These are phyloP conservation scores for Agaricus blazei DNA, from an alignment of 768 basidiomycete species.

Conservation along the genomic window DNA sequence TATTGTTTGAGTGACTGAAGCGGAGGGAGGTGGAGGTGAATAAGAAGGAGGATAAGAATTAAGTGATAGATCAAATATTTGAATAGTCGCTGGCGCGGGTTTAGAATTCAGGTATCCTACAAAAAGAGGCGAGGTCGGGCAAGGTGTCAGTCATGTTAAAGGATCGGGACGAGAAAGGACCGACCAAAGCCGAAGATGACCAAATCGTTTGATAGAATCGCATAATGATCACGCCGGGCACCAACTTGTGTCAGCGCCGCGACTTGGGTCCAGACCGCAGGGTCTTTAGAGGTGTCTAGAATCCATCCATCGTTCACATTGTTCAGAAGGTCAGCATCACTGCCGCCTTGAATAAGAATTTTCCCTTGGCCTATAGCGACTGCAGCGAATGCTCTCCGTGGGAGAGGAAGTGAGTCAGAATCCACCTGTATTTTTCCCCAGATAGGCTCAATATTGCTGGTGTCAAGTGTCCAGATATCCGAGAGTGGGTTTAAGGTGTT, in stretches of 20 bases:
- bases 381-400: constrained; percentile 63
- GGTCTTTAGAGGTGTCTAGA: constrained; percentile 48
- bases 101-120: constrained; percentile 43
- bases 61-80: constrained; percentile 45
- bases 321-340: constrained; percentile 48
- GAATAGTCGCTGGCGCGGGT: constrained; percentile 51
- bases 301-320: constrained; percentile 69
- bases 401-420: constrained; percentile 37
- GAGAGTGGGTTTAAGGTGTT: constrained; percentile 48
- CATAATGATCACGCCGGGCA: constrained; percentile 69
- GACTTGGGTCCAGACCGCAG: constrained; percentile 57
- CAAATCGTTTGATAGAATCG: constrained; percentile 50
- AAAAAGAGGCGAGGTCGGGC: not conserved
- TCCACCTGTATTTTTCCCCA: constrained; percentile 48
- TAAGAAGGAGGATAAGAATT: constrained; percentile 38
- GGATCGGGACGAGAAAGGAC: constrained; percentile 18
- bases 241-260: constrained; percentile 53
- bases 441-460: constrained; percentile 32
- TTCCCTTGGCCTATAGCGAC: constrained; percentile 44
- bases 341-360: constrained; percentile 77
- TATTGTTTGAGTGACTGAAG: constrained; percentile 9
- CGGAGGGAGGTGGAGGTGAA: constrained; percentile 27
- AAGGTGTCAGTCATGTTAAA: not conserved
- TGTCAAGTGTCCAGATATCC: constrained; percentile 62
- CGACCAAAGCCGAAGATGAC: constrained; percentile 78